phyloP scores from a whole-genome alignment of 306 rosid genomes.

The Cyclanthera cordifolia region DNA sequence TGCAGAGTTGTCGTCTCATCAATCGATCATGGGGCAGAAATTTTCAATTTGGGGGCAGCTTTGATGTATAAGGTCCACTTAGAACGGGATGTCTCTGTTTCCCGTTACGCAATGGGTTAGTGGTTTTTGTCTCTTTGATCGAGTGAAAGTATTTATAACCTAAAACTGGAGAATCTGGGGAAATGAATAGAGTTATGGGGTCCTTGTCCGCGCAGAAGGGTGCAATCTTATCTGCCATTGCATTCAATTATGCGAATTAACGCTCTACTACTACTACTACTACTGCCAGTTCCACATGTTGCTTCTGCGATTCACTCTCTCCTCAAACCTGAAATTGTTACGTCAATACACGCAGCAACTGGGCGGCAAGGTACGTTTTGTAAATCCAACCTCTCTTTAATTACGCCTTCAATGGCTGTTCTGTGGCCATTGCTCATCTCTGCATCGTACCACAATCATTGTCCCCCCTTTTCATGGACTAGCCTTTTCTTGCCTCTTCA shows the following conservation, averaged over 20 bases:
- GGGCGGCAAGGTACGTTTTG: constrained; percentile 2
- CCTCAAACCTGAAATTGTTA: neutral
- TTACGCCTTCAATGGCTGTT: neutral
- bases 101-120: constrained; percentile 13
- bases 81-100: constrained; percentile 3
- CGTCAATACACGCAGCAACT: neutral
- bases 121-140: constrained; percentile 12
- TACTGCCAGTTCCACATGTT: constrained; percentile 38
- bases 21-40: too few species aligned
- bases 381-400: neutral
- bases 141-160: constrained; percentile 3
- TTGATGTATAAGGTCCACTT: constrained; percentile 11
- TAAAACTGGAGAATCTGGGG: constrained; percentile 7
- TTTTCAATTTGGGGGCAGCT: neutral
- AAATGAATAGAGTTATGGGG: constrained; percentile 13
- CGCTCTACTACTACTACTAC: constrained; percentile 15
- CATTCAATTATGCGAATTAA: constrained; percentile 25
- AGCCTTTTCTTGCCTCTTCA: constrained; percentile 4
- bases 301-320: constrained; percentile 3
- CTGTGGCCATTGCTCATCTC: constrained; percentile 4
- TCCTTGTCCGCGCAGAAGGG: constrained; percentile 36
- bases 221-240: constrained; percentile 22
- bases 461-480: constrained; percentile 12
- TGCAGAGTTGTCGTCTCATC: too few species aligned
- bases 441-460: constrained; percentile 9